phyloP scores from a whole-genome alignment of 371 early-diverging fungal species.

The Saksenaea vasiformis region DNA sequence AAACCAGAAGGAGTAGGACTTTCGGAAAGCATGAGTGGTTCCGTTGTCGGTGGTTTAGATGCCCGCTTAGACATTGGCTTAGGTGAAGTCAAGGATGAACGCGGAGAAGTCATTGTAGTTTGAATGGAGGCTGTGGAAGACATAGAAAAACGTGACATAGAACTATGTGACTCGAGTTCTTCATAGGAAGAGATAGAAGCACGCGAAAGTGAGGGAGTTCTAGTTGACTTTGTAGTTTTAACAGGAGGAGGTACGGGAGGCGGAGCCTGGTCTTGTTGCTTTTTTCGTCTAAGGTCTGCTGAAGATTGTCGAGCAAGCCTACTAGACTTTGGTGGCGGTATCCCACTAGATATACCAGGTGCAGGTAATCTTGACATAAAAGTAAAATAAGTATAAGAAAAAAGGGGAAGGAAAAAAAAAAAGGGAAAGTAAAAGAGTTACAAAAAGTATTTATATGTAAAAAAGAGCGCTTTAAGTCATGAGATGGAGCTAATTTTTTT shows the following conservation, averaged over 20 bases:
- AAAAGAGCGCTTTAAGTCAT: conserved; percentile 6
- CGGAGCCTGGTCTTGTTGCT: conserved; percentile 20
- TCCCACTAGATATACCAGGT: conserved; percentile 16
- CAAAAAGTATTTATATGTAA: background rate
- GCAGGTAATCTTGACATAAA: conserved; percentile 31
- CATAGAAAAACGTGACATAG: conserved; percentile 24
- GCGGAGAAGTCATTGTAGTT: conserved; percentile 28
- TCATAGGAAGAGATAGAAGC: conserved; percentile 32
- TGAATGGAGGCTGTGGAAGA: conserved; percentile 23
- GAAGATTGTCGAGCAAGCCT: conserved; percentile 25
- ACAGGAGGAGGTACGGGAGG: conserved; percentile 26
- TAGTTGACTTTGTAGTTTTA: conserved; percentile 23
- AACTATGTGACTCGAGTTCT: conserved; percentile 27
- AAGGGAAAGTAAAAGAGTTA: conserved; percentile 3
- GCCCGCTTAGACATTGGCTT: conserved; percentile 13
- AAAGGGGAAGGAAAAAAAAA: background rate
- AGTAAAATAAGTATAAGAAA: background rate
- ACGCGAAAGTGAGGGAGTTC: conserved; percentile 21
- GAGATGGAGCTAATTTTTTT: conserved; percentile 7
- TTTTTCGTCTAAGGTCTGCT: conserved; percentile 19
- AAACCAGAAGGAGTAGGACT: conserved; percentile 8
- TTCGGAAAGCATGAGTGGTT: conserved; percentile 8
- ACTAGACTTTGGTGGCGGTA: conserved; percentile 20
- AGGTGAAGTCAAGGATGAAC: conserved; percentile 25
- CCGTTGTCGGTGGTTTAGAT: conserved; percentile 11